Evolutionary conservation across 441 rosid species (phyloP).

Genomic region (Arabidopsis hybrid): DNA sequence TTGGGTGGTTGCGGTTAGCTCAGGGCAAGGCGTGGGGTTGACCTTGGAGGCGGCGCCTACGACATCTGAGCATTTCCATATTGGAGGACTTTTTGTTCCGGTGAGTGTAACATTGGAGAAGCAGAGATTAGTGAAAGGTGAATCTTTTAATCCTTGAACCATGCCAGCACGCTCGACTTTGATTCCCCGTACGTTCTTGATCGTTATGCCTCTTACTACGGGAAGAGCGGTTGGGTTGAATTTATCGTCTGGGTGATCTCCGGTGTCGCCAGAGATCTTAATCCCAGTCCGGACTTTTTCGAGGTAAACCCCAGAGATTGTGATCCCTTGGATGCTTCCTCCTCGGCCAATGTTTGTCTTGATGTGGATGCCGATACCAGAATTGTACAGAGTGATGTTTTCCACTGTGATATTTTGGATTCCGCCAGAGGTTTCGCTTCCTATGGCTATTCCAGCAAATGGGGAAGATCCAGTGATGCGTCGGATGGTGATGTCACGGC

Average conservation of each 20-base stretch:
- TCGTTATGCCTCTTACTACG: constrained; percentile 54
- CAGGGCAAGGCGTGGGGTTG: constrained; percentile 75
- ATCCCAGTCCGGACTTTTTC: constrained; percentile 73
- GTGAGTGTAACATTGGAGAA: constrained; percentile 71
- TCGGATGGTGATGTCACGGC: constrained; percentile 78
- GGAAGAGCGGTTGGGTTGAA: constrained; percentile 74
- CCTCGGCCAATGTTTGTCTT: constrained; percentile 88
- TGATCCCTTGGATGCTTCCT: constrained; percentile 72
- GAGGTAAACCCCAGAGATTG: constrained; percentile 56
- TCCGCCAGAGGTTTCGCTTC: constrained; percentile 92
- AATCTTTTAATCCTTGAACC: constrained; percentile 62
- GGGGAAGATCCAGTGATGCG: constrained; percentile 83
- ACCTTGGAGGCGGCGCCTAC: constrained; percentile 72
- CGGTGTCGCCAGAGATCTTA: constrained; percentile 75
- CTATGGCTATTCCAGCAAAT: constrained; percentile 81
- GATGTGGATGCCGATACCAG: constrained; percentile 73
- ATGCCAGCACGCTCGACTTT: constrained; percentile 70
- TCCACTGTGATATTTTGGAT: constrained; percentile 74
- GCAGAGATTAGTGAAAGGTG: constrained; percentile 73
- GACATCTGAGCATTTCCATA: constrained; percentile 84
- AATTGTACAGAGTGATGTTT: constrained; percentile 65
- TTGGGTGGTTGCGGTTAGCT: constrained; percentile 52
- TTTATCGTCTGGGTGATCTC: constrained; percentile 80
- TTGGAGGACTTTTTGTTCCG: constrained; percentile 48
- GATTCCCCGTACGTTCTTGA: constrained; percentile 70